Base-by-base conservation (phyloP, 2,329 filamentous ascomycete genomes). In the Catunica adiposa region DNA sequence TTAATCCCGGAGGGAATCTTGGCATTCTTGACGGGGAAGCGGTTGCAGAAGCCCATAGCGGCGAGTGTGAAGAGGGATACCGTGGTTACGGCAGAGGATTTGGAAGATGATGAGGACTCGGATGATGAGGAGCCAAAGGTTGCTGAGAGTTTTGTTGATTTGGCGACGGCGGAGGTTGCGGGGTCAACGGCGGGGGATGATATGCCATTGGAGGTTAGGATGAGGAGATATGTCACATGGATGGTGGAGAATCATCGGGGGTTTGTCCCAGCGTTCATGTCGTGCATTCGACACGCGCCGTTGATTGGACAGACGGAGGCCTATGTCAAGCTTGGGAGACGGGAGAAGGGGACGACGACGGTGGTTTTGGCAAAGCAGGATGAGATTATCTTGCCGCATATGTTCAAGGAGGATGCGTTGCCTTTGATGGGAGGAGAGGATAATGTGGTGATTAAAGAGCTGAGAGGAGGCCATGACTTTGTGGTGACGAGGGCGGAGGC, bases 191-290 rank as follows among this genome's bases (percentile, higher is more conserved):
- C 60, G 7, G 60, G 62, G 1, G 60, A 58, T 14, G 63, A 60
- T 38, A 23, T 42, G 15, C 66, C 69, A 14, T 67, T 78, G 53
- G 73, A 78, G 63, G 62, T 64, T 42, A 66, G 69, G 26, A 75
- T 79, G 22, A 67, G 73, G 53, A 64, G 66, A 52, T 75, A 75
- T 60, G 73, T 82, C 44, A 70, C 74, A 58, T 82, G 79, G 79
- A 78, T 79, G 68, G 67, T 80, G 6, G 62, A 67, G 7, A 61
- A 76, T 62, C 78, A 82, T 64, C 61, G 64, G 6, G 79, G 79
- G 9, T 82, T 82, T 64, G 71, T 82, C 11, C 71, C 71, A 6
- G 73, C 78, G 7, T 82, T 82, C 63, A 76, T 80, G 69, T 76
- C 73, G 51, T 76, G 74, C 50, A 70, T 82, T 56, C 71, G 72